Conservation (phyloP, 192 early-diverging fungal species). For the Neocallimastix lanati region DNA sequence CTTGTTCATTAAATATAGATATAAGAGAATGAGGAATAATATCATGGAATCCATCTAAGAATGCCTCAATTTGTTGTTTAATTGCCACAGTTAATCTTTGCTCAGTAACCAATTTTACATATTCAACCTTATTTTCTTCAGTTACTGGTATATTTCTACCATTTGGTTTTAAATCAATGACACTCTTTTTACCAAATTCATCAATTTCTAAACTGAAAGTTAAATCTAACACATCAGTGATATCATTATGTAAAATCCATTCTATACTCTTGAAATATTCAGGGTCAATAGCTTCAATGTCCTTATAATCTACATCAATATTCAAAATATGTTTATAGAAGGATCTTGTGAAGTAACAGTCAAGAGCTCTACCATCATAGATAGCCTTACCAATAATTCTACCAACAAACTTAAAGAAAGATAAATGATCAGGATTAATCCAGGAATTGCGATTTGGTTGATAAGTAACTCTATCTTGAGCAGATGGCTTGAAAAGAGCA, state of each 20-base stretch:
- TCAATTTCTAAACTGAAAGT: slow-evolving; percentile 88
- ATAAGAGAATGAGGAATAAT: slow-evolving; percentile 81
- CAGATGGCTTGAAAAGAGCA: slow-evolving; percentile 92
- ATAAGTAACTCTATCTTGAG: slow-evolving; percentile 87
- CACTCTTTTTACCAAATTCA: slow-evolving; percentile 70
- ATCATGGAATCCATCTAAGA: slow-evolving; percentile 88
- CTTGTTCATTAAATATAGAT: slow-evolving; percentile 97
- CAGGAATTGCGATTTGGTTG: slow-evolving; percentile 88
- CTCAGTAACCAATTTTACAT: slow-evolving; percentile 81
- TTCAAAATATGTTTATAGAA: slow-evolving; percentile 97
- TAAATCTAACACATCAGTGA: slow-evolving; percentile 81
- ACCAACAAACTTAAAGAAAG: slow-evolving; percentile 95
- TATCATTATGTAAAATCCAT: slow-evolving; percentile 96
- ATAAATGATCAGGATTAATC: slow-evolving; percentile 82
- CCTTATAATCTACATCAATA: slow-evolving; percentile 82
- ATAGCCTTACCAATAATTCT: slow-evolving; percentile 99
- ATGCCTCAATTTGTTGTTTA: slow-evolving; percentile 82
- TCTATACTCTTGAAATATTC: slow-evolving; percentile 92
- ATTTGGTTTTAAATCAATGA: slow-evolving; percentile 72
- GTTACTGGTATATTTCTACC: slow-evolving; percentile 81
- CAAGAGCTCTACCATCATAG: slow-evolving; percentile 81
- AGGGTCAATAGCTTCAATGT: slow-evolving; percentile 94
- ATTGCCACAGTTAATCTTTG: slow-evolving; percentile 81
- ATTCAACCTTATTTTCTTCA: slow-evolving; percentile 92
- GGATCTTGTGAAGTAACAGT: slow-evolving; percentile 93